Conservation (phyloP, 1,139 yeast genomes). For the Geotrichum macrosporum region DNA sequence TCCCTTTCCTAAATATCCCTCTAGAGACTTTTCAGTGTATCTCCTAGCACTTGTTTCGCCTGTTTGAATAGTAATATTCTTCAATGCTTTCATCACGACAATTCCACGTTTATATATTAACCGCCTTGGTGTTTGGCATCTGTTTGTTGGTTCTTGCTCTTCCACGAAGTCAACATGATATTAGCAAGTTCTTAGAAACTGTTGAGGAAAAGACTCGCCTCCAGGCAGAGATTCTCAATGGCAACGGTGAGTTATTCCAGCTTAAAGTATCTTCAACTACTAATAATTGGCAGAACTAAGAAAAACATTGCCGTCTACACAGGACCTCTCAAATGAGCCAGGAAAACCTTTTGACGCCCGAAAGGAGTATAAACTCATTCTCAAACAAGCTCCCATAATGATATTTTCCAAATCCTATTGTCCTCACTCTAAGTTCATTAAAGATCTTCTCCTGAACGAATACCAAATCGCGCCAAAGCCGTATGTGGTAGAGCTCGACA, state of each 20-base stretch:
- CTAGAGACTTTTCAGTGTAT: not conserved
- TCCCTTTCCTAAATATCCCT: not conserved
- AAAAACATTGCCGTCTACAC: not conserved
- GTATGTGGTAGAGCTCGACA: conserved; percentile 73
- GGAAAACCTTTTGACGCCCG: conserved; percentile 52
- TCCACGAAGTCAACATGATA: not conserved
- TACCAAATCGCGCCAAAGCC: conserved; percentile 73
- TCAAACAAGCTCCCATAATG: conserved; percentile 56
- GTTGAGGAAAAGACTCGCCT: conserved; percentile 1
- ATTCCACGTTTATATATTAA: conserved; percentile 28
- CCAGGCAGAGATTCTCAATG: not conserved
- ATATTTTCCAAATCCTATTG: conserved; percentile 44
- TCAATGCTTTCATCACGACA: conserved; percentile 31
- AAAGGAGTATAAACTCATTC: conserved; percentile 54
- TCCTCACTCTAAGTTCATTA: conserved; percentile 70
- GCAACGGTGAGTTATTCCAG: not conserved
- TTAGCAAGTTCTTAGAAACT: conserved; percentile 2
- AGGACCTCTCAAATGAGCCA: conserved; percentile 33
- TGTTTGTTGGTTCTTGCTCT: conserved; percentile 26
- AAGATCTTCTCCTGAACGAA: conserved; percentile 56
- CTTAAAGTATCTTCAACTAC: not conserved
- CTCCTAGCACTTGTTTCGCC: not conserved
- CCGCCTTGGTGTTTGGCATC: conserved; percentile 29
- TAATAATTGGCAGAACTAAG: not conserved
- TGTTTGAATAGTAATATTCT: too few species aligned